Conservation (phyloP, 768 basidiomycete genomes). For the Podaxis mareebaensis region DNA sequence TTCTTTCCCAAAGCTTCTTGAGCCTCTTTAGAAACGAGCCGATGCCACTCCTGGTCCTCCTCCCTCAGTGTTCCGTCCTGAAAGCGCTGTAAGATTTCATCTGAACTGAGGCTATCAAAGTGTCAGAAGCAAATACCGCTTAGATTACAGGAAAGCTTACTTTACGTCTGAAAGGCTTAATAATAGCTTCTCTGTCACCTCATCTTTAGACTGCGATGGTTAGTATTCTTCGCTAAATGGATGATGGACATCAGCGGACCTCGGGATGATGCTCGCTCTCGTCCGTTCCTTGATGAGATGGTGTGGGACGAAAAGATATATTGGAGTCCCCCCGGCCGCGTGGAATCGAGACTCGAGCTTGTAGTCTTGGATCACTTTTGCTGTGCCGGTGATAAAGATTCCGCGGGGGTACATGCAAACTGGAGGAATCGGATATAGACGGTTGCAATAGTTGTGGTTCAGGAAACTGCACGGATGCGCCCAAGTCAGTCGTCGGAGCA, state of each 20-base stretch:
- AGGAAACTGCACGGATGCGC: conserved; percentile 41
- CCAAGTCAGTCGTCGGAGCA: not conserved
- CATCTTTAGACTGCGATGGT: not conserved
- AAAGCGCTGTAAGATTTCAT: conserved; percentile 65
- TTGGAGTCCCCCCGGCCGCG: conserved; percentile 26
- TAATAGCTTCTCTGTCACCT: not conserved
- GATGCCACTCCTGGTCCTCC: conserved; percentile 82
- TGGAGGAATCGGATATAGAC: conserved; percentile 38
- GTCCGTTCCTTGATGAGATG: conserved; percentile 25
- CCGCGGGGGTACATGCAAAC: conserved; percentile 22
- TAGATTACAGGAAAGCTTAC: conserved; percentile 27
- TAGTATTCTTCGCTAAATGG: not conserved
- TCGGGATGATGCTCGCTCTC: not conserved
- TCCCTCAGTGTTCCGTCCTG: conserved; percentile 66
- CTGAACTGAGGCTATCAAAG: conserved; percentile 53
- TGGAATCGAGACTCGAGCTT: conserved; percentile 16
- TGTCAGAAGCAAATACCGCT: conserved; percentile 2
- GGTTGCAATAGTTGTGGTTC: conserved; percentile 51
- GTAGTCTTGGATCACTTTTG: conserved; percentile 36
- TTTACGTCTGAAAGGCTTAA: not conserved
- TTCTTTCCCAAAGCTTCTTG: conserved; percentile 67
- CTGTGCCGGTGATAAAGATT: conserved; percentile 36
- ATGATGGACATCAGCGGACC: not conserved
- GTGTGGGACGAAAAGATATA: conserved; percentile 36
- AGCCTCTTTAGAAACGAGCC: conserved; percentile 73